phyloP scores from a whole-genome alignment of 1,284 basidiomycete species.

The Trametes hirsuta region DNA sequence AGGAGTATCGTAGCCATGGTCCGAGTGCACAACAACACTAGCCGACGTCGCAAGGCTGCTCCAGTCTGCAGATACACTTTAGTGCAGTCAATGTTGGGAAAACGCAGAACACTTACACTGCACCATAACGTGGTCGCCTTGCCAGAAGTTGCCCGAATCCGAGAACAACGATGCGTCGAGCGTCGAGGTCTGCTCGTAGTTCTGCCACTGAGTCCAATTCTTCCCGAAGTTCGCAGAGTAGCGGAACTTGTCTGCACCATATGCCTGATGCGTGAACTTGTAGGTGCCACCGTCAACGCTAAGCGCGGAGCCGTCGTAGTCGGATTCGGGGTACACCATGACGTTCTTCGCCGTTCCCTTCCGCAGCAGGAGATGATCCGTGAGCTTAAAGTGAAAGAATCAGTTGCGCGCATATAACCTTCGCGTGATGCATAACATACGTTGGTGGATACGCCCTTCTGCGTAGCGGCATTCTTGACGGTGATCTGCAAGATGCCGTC shows the following conservation, averaged over 20 bases:
- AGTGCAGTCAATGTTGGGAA: background rate
- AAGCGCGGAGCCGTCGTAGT: slow-evolving; percentile 75
- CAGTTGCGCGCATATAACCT: background rate
- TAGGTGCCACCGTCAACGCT: slow-evolving; percentile 63
- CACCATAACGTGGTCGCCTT: slow-evolving; percentile 82
- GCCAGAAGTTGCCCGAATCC: slow-evolving; percentile 70
- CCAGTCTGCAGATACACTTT: slow-evolving; percentile 60
- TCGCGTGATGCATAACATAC: slow-evolving; percentile 41
- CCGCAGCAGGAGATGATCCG: slow-evolving; percentile 78
- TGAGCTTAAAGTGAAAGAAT: slow-evolving; percentile 42
- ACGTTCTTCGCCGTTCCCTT: slow-evolving; percentile 77
- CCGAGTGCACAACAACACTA: slow-evolving; percentile 76
- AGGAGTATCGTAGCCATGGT: slow-evolving; percentile 59
- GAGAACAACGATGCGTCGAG: slow-evolving; percentile 64
- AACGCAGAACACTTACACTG: slow-evolving; percentile 64
- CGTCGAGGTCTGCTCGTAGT: slow-evolving; percentile 74
- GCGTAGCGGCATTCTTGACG: slow-evolving; percentile 58
- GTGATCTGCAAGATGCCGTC: slow-evolving; percentile 82
- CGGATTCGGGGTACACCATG: slow-evolving; percentile 80
- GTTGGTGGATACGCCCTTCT: slow-evolving; percentile 51
- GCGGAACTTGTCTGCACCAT: slow-evolving; percentile 86
- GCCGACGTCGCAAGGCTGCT: slow-evolving; percentile 65
- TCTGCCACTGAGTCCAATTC: slow-evolving; percentile 80
- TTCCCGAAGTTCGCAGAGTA: slow-evolving; percentile 88
- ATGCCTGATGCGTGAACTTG: slow-evolving; percentile 78